Conservation (phyloP, 1,284 basidiomycete genomes). For the Ceratobasidium sp. region DNA sequence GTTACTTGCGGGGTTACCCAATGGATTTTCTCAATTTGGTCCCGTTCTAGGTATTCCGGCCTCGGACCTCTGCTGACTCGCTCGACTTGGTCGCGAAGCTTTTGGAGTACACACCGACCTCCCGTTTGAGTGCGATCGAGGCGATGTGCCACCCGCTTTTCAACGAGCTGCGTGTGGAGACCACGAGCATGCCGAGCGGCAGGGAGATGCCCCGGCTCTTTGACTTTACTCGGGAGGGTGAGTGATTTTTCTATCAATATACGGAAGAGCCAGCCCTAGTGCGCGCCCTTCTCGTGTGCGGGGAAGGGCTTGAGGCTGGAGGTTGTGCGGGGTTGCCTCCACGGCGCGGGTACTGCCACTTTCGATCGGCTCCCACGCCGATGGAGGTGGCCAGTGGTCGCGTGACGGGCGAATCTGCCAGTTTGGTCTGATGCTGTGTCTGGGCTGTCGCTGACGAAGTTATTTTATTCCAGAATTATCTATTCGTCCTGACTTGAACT, state of each 20-base stretch:
- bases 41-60: slow-evolving; percentile 91
- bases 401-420: slow-evolving; percentile 21
- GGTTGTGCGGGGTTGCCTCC: neutral
- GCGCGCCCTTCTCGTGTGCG: too few relatives aligned
- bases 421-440: neutral
- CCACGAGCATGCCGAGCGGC: slow-evolving; percentile 94
- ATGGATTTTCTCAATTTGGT: neutral
- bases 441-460: slow-evolving; percentile 20
- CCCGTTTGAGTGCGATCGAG: slow-evolving; percentile 90
- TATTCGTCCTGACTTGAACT: slow-evolving; percentile 93
- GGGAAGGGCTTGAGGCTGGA: slow-evolving; percentile 21
- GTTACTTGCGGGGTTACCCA: neutral
- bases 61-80: slow-evolving; percentile 94
- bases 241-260: slow-evolving; percentile 52
- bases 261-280: neutral
- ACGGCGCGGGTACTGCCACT: neutral
- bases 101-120: slow-evolving; percentile 96
- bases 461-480: slow-evolving; percentile 80
- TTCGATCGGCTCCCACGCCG: slow-evolving; percentile 39
- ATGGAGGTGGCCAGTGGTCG: neutral
- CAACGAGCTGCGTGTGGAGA: slow-evolving; percentile 91
- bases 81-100: slow-evolving; percentile 96
- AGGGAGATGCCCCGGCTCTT: slow-evolving; percentile 95
- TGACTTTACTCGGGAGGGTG: slow-evolving; percentile 96
- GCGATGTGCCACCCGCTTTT: slow-evolving; percentile 98